Percentiles rank a stretch among this genome's conserved stretches.
Conservation (phyloP, 2,329 filamentous ascomycete genomes). For the Hypomyces perniciosus region DNA sequence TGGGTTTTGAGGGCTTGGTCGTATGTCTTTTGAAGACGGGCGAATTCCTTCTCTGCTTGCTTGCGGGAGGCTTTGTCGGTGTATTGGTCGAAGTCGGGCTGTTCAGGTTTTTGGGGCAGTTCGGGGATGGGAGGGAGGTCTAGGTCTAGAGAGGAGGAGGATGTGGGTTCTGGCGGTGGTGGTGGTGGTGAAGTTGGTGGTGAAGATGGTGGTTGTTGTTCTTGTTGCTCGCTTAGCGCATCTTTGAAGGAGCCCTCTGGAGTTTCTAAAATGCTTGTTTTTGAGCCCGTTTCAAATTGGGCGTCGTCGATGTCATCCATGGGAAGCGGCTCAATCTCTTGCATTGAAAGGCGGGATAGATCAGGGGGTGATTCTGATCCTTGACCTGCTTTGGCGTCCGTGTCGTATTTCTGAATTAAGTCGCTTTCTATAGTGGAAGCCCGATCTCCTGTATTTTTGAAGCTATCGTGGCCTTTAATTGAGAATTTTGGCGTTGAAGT, state of each 20-base stretch:
- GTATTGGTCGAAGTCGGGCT: conserved; percentile 52
- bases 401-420: neutral
- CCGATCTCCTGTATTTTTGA: no score
- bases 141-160: conserved; percentile 10
- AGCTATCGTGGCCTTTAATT: no score
- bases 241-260: neutral
- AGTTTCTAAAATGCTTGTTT: neutral
- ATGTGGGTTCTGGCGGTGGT: neutral
- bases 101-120: conserved; percentile 39
- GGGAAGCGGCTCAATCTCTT: conserved; percentile 35
- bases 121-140: conserved; percentile 40
- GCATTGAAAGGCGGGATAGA: conserved; percentile 23
- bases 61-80: conserved; percentile 61
- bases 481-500: no score
- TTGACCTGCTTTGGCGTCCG: neutral
- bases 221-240: neutral
- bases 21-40: conserved; percentile 57
- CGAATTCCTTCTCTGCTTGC: conserved; percentile 62
- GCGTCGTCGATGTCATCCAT: conserved; percentile 23
- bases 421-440: no score
- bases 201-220: neutral
- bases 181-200: neutral
- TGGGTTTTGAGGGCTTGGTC: conserved; percentile 61
- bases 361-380: conserved; percentile 1
- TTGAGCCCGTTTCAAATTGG: neutral